Conservation (phyloP, 129 eudicot species). For the Glebionis coronaria region DNA sequence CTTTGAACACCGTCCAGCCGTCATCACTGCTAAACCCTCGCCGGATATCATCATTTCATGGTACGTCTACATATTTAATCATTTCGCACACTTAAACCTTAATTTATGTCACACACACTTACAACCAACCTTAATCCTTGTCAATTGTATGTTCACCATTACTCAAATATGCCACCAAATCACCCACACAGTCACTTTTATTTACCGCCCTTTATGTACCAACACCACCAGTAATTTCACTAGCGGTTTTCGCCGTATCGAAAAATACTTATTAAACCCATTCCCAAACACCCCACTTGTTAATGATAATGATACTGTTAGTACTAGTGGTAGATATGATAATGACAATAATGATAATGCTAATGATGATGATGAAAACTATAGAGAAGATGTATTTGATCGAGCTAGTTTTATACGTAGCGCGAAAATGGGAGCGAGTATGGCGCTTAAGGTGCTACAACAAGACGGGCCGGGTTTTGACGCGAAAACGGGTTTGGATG, state of each 20-base stretch:
- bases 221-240: slow-evolving; percentile 34
- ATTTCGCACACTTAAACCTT: too few relatives aligned
- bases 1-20: slow-evolving; percentile 19
- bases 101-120: too few relatives aligned
- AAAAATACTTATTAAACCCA: slow-evolving; percentile 35
- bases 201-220: slow-evolving; percentile 52
- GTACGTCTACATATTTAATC: too few relatives aligned
- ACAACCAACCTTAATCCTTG: too few relatives aligned
- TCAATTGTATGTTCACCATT: slow-evolving; percentile 45
- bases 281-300: too few relatives aligned
- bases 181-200: slow-evolving; percentile 27
- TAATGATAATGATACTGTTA: not conserved
- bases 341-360: slow-evolving; percentile 13
- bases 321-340: slow-evolving; percentile 25
- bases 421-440: not conserved
- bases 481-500: slow-evolving; percentile 16
- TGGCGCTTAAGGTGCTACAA: not conserved
- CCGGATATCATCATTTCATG: not conserved
- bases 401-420: slow-evolving; percentile 31
- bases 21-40: slow-evolving; percentile 19
- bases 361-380: not conserved
- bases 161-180: slow-evolving; percentile 46
- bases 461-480: slow-evolving; percentile 16
- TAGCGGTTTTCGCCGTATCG: slow-evolving; percentile 49
- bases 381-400: not conserved